Evolutionary conservation across 2,329 filamentous ascomycete genomes (phyloP), one percentile per base, ranked within the genome.

Genomic region (Aspergillus sp.): DNA sequence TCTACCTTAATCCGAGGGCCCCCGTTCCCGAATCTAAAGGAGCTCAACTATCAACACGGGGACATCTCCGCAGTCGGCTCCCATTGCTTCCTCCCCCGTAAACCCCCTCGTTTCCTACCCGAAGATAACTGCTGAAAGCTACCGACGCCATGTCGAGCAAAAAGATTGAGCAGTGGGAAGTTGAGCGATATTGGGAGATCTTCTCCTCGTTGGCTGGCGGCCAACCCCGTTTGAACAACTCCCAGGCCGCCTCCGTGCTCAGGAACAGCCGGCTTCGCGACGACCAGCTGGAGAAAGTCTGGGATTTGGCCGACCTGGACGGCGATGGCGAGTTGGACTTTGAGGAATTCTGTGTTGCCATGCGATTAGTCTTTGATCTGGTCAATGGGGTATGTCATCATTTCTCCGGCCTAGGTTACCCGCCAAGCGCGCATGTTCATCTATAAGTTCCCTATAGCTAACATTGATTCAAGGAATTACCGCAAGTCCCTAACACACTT

Each of bases 331-430:
- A 96, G 76, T 82, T 99, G 54, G 95, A 99, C 78, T 99, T 99
- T 80, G 95, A 99, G 79, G 95, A 99, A 82, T 99, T 99, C 75
- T 99, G 95, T 76, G 95, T 99, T 58, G 95, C 93, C 40, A 99
- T 99, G 95, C 86, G 95, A 70, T 81, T 99, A 70, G 97, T 98
- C 69, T 99, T 98, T 75, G 95, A 99, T 74, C 80, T 98, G 64
- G 87, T 99, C 67, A 99, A 99, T 71, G 95, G 95, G 68, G 91
- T 96, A 82, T 61, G 84, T 78, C 57, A 51, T 51, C 56, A 60
- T 60, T 45, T 45, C 30, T 41, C 30, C n/a, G 54, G 19, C 27
- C 42, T 17, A 13, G 27, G n/a, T 11, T 33, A 27, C 34, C 24
- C 30, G 47, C 9, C 37, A 27, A 22, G 46, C 34, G 19, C n/a